Base-by-base conservation (phyloP, 2,329 filamentous ascomycete species). In the Aspergillus sp. region DNA sequence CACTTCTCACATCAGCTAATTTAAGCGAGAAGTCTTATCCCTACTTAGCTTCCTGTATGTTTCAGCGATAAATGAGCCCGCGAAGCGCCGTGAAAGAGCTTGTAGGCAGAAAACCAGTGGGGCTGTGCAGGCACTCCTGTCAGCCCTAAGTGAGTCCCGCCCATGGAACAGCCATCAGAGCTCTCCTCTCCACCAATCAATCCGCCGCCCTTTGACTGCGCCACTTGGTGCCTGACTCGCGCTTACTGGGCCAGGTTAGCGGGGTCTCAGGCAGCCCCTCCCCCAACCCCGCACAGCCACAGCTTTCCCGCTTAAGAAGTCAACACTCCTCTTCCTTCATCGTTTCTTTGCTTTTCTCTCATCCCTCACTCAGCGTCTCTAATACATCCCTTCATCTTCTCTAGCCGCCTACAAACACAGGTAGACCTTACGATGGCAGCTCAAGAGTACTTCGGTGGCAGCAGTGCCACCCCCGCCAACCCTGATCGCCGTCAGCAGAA, bases 361-460 rank as follows among this genome's bases (percentile, higher is more conserved):
- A 3, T 15, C 15, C 44, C 8, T 25, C 13, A 25, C 1, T 6
- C 47, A 27, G n/a, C 47, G 6, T 36, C 11, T 13, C 11, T 2
- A 13, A 32, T 13, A 32, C 30, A 5, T n/a, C 4, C n/a, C 25
- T 19, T 17, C 2, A 48, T n/a, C 13, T 5, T n/a, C 19, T 47
- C 3, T 10, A n/a, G 21, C 44, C 44, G 4, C 2, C 11, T 5
- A 7, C n/a, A 21, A 44, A 10, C 13, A 15, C 23, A 25, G 23
- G 10, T 8, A 8, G 27, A 11, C 3, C 15, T 5, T 17, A 41
- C 39, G 7, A 54, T 54, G 52, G 41, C 52, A n/a, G 52, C 52
- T 19, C 52, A 54, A 54, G 52, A 54, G 32, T 54, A 54, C 52
- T 54, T 54, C 52, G 39, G 39, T 19, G 39, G 52, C 7, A 27